Base-by-base conservation (phyloP, 2,329 filamentous ascomycete genomes). In the Aspergillus flavus region DNA sequence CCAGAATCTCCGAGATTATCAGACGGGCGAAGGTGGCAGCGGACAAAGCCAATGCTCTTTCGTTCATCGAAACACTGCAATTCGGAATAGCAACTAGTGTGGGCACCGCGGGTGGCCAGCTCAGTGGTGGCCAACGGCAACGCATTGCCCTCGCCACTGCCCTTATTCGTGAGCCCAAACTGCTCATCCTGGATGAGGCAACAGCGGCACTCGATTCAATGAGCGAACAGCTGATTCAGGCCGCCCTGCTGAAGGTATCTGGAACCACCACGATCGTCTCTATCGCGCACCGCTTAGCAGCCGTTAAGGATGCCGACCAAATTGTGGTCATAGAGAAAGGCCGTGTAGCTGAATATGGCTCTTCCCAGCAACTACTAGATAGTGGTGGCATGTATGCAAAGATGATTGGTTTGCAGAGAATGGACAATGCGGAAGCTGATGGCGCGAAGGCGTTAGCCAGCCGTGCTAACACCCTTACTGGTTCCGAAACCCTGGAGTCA, bases 61-160 rank as follows among this genome's bases (percentile, higher is more conserved):
- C 64, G 28, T 76, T 76, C 61, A 73, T 76, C 34, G 67, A 68
- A 14, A 60, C 61, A 23, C 61, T 75, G 26, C 68, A 69, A 7
- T 53, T 72, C 50, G 70, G 70, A 5, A 61, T 72, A 21, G 69
- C 68, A 3, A 75, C 72, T 5, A 64, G 60, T 90, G 19, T 76
- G 12, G 75, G 74, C 6, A 64, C 66, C 10, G 62, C 65, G 2
- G 75, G 73, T 19, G 71, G 68, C 16, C 72, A 72, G 43, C 55
- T 76, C 41, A 75, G 73, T 56, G 92, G 92, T 0, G 93, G 93
- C 0, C 93, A 97, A 75, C 87, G 95, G 77, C 94, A 97, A 78
- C 90, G 94, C 66, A 94, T 97, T 71, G 92, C 93, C 6, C 94
- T 97, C 74, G 92, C 93, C 3, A 84, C 92, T 68, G 93, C 93